A percentile compares a stretch with the other conserved stretches of the same genome.
These are phyloP conservation scores for Cutaneotrichosporon curvatum DNA, from an alignment of 1,284 basidiomycete species.

Conservation along the genomic window DNA sequence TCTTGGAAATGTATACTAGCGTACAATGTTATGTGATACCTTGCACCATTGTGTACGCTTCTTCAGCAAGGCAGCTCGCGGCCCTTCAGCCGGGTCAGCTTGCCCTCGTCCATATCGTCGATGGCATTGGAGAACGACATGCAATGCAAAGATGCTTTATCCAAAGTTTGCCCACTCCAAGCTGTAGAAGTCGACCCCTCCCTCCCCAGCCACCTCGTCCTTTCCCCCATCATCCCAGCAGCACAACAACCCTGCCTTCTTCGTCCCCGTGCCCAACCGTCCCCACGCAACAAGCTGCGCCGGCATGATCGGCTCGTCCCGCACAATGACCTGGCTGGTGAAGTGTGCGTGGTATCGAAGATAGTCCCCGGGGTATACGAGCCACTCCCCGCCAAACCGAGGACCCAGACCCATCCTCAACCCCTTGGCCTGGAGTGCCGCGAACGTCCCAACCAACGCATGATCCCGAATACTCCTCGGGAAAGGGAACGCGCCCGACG, in stretches of 20 bases:
- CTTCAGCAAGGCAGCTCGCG: no score
- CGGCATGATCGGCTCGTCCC: constrained; percentile 58
- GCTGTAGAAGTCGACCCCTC: constrained; percentile 65
- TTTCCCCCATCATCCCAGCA: constrained; percentile 61
- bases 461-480: constrained; percentile 24
- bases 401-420: constrained; percentile 55
- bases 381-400: constrained; percentile 84
- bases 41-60: no score
- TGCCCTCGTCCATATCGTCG: no score
- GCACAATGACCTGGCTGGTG: constrained; percentile 69
- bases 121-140: no score
- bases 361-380: constrained; percentile 96
- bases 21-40: no score
- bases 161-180: constrained; percentile 92
- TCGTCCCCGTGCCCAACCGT: constrained; percentile 90
- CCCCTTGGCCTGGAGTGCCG: constrained; percentile 26
- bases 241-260: constrained; percentile 89
- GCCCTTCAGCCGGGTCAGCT: no score
- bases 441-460: constrained; percentile 30
- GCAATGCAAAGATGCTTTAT: constrained; percentile 35
- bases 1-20: no score
- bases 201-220: constrained; percentile 27
- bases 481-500: constrained; percentile 24
- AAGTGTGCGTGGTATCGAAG: constrained; percentile 97
- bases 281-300: constrained; percentile 94